These are phyloP conservation scores for Psilocybe cyanescens DNA, from an alignment of 768 basidiomycete species.

Conservation along the genomic window DNA sequence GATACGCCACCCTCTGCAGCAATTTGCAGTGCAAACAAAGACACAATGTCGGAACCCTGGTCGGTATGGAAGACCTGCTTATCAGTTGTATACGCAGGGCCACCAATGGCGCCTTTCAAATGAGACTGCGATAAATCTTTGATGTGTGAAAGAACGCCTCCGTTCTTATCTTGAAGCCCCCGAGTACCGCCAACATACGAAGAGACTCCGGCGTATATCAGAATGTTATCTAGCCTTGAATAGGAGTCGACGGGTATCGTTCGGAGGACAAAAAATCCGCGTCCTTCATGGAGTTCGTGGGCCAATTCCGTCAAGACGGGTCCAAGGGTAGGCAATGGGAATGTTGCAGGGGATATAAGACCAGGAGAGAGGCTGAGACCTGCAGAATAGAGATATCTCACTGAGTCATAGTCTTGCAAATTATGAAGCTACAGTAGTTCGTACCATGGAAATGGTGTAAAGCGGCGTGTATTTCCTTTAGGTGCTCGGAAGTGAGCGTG, in stretches of 20 bases:
- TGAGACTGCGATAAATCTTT: slow-evolving; percentile 46
- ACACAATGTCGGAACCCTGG: slow-evolving; percentile 44
- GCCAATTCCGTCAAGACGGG: slow-evolving; percentile 38
- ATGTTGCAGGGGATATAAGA: slow-evolving; percentile 36
- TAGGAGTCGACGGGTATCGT: slow-evolving; percentile 49
- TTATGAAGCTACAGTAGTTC: background rate
- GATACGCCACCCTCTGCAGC: slow-evolving; percentile 49
- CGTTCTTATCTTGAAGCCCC: slow-evolving; percentile 25
- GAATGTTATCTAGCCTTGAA: slow-evolving; percentile 39
- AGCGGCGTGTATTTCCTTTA: slow-evolving; percentile 41
- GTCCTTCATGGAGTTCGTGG: slow-evolving; percentile 43
- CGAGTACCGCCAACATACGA: slow-evolving; percentile 22
- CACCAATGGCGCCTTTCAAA: slow-evolving; percentile 39
- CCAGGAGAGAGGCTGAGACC: slow-evolving; percentile 32
- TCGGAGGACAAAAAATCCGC: slow-evolving; percentile 52
- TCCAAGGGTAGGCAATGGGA: slow-evolving; percentile 47
- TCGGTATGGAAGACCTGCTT: slow-evolving; percentile 58
- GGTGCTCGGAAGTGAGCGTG: slow-evolving; percentile 30
- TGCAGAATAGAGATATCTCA: slow-evolving; percentile 4
- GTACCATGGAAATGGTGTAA: slow-evolving; percentile 35
- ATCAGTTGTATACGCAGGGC: slow-evolving; percentile 51
- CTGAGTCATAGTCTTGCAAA: background rate
- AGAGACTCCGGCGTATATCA: slow-evolving; percentile 45
- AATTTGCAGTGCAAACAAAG: slow-evolving; percentile 43
- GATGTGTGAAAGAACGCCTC: slow-evolving; percentile 48